phyloP scores from a whole-genome alignment of 495 filamentous ascomycete species.

The Venustampulla echinocandica region DNA sequence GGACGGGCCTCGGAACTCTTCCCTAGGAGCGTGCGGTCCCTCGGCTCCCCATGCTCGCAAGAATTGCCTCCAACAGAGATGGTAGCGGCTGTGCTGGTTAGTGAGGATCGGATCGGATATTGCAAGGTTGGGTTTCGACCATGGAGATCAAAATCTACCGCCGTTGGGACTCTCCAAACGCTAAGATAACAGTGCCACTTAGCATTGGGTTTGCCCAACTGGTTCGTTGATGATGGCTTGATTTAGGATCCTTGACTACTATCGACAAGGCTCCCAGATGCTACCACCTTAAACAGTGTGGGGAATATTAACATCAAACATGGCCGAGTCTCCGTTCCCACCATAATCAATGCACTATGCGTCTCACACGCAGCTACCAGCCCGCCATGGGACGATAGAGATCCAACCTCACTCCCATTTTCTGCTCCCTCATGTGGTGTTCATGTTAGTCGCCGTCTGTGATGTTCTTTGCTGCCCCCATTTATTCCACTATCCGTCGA shows the following conservation, averaged over 20 bases:
- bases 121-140: conserved; percentile 20
- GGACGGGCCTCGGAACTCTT: conserved; percentile 1
- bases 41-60: no score
- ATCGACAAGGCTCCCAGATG: conserved; percentile 23
- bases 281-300: conserved; percentile 12
- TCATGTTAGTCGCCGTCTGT: conserved; percentile 22
- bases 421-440: conserved; percentile 15
- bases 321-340: conserved; percentile 18
- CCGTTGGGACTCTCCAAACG: conserved; percentile 17
- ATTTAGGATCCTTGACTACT: conserved; percentile 19
- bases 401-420: conserved; percentile 15
- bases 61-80: no score
- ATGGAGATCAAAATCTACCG: conserved; percentile 13
- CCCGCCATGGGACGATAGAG: conserved; percentile 5
- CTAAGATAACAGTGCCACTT: conserved; percentile 10
- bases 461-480: conserved; percentile 17
- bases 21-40: no score
- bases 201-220: conserved; percentile 9
- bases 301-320: conserved; percentile 25
- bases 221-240: conserved; percentile 16
- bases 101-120: no score
- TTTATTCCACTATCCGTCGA: conserved; percentile 20
- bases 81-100: no score
- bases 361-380: conserved; percentile 7
- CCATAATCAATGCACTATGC: conserved; percentile 25